Evolutionary conservation across 129 eudicot species (phyloP).

Genomic region (Saposhnikovia divaricata): DNA sequence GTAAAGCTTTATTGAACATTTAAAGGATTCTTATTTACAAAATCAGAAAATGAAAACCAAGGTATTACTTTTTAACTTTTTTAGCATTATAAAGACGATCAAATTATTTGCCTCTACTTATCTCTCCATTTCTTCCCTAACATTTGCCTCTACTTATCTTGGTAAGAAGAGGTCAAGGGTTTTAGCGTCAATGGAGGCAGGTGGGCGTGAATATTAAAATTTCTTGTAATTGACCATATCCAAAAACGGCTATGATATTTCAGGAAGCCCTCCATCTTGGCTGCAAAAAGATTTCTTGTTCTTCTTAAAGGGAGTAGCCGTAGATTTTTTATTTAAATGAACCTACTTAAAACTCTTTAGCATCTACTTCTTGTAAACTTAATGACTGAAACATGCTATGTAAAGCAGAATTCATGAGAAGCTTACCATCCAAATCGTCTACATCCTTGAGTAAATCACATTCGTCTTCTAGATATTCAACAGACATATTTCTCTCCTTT

Average conservation of each 20-base stretch:
- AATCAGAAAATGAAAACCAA: background rate
- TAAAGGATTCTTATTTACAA: background rate
- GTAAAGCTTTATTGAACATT: background rate
- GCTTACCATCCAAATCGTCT: conserved; percentile 77
- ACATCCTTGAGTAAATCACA: conserved; percentile 52
- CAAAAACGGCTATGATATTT: background rate
- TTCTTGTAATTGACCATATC: background rate
- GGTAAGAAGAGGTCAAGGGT: background rate
- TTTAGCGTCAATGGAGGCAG: background rate
- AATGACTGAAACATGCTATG: background rate
- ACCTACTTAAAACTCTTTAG: background rate
- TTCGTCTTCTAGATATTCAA: conserved; percentile 83
- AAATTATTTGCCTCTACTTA: background rate
- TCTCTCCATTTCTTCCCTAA: background rate
- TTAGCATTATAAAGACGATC: background rate
- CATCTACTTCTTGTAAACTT: background rate
- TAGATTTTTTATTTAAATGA: background rate
- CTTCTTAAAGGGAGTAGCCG: background rate
- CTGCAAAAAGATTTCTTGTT: background rate
- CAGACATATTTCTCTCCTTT: conserved; percentile 55
- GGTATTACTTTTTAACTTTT: background rate
- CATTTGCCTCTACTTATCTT: background rate
- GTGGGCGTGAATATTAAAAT: background rate
- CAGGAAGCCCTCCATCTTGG: background rate
- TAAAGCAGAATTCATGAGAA: conserved; percentile 2